Conservation (phyloP, 1,139 yeast genomes). For the Casaregolazyma suthepensis region DNA sequence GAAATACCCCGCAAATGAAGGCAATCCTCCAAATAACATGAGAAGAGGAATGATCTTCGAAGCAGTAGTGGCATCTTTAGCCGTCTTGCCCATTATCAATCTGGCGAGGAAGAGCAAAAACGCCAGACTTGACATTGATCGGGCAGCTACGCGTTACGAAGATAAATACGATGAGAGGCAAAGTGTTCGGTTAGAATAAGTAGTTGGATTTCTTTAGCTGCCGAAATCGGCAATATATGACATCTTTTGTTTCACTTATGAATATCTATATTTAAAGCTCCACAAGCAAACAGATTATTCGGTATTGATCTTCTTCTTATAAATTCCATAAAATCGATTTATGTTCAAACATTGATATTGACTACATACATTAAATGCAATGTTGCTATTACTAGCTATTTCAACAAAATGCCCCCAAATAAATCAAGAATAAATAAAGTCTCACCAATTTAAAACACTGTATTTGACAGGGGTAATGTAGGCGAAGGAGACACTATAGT, state of each 20-base stretch:
- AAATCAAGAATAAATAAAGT: not conserved
- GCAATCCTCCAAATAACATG: slow-evolving; percentile 33
- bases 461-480: not conserved
- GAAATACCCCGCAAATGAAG: slow-evolving; percentile 24
- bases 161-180: not conserved
- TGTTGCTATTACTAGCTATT: not conserved
- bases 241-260: too few species aligned
- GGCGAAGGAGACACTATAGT: not conserved
- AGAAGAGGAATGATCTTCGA: slow-evolving; percentile 30
- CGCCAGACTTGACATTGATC: slow-evolving; percentile 20
- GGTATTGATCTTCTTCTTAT: too few species aligned
- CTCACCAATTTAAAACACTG: not conserved
- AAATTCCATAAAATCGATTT: too few species aligned
- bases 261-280: too few species aligned
- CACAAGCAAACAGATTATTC: not conserved
- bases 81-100: slow-evolving; percentile 21
- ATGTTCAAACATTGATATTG: not conserved
- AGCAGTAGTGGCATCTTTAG: slow-evolving; percentile 30
- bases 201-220: not conserved
- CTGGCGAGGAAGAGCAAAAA: slow-evolving; percentile 14
- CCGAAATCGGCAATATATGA: not conserved
- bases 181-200: not conserved
- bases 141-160: not conserved
- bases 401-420: not conserved
- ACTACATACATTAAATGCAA: not conserved